phyloP scores from a whole-genome alignment of 2,329 filamentous ascomycete genomes.

The Xylaria hypoxylon region DNA sequence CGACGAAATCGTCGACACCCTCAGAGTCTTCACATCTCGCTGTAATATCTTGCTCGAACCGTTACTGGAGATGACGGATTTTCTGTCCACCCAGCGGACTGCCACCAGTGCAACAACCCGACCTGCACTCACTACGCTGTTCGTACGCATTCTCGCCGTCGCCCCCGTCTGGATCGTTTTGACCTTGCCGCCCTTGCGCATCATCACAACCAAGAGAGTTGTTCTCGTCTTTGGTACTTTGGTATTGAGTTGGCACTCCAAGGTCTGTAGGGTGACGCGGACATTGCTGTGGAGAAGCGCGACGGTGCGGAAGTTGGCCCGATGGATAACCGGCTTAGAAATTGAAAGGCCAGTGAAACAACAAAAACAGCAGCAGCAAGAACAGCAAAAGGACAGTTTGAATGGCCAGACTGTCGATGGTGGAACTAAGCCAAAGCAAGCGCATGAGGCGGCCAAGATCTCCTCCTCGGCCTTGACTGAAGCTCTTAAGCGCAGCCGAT shows the following conservation, averaged over 20 bases:
- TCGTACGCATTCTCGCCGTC: constrained; percentile 87
- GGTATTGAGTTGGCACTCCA: constrained; percentile 90
- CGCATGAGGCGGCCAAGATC: constrained; percentile 51
- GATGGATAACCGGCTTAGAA: constrained; percentile 82
- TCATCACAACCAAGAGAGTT: constrained; percentile 88
- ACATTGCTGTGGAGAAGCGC: constrained; percentile 91
- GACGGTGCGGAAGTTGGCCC: constrained; percentile 74
- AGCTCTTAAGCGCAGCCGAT: constrained; percentile 52
- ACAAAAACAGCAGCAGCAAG: constrained; percentile 47
- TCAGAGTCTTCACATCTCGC: constrained; percentile 88
- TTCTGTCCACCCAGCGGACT: constrained; percentile 89
- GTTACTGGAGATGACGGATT: constrained; percentile 88
- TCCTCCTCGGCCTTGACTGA: constrained; percentile 51
- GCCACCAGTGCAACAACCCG: constrained; percentile 91
- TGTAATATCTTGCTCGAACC: constrained; percentile 95
- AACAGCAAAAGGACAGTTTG: constrained; percentile 44
- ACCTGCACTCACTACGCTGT: constrained; percentile 88
- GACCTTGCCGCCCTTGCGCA: constrained; percentile 82
- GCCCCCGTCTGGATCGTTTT: constrained; percentile 89
- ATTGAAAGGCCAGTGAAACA: constrained; percentile 67
- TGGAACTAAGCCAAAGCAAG: constrained; percentile 48
- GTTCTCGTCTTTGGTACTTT: constrained; percentile 88
- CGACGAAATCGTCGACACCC: constrained; percentile 95
- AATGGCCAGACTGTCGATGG: constrained; percentile 42
- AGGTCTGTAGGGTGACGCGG: constrained; percentile 84